These are phyloP conservation scores for Turritis glabra DNA, from an alignment of 345 rosid species.

Conservation along the genomic window DNA sequence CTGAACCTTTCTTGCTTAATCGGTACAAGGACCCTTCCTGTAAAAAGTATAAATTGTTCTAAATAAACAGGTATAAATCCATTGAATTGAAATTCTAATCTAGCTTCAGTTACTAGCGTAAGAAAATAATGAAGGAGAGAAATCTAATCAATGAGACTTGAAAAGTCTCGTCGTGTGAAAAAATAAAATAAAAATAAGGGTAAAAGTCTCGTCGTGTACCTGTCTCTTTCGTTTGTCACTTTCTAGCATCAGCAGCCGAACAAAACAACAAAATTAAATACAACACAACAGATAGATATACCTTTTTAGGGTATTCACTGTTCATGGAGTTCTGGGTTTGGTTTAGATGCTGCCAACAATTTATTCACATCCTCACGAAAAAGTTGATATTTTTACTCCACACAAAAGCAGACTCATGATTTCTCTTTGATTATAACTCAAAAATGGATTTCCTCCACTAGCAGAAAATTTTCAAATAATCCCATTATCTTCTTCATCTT, in stretches of 20 bases:
- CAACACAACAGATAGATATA: neutral
- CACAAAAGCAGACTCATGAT: constrained; percentile 16
- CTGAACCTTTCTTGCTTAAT: too few relatives aligned
- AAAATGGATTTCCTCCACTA: constrained; percentile 3
- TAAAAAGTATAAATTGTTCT: too few relatives aligned
- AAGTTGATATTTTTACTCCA: neutral
- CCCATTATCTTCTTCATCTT: neutral
- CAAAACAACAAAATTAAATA: neutral
- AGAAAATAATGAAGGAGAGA: too few relatives aligned
- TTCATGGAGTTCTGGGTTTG: constrained; percentile 8
- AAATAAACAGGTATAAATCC: too few relatives aligned
- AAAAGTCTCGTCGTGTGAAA: constrained; percentile 2
- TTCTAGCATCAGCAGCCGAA: neutral
- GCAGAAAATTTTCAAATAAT: neutral
- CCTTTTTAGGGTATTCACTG: constrained; percentile 20
- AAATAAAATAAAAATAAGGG: neutral
- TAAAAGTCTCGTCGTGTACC: constrained; percentile 21
- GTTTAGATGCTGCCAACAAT: constrained; percentile 29
- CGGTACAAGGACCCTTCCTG: too few relatives aligned
- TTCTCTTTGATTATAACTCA: constrained; percentile 25
- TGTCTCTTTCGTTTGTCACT: constrained; percentile 22
- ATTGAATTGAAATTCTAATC: too few relatives aligned
- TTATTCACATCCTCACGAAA: constrained; percentile 33
- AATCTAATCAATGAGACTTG: too few relatives aligned
- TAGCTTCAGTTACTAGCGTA: too few relatives aligned